Evolutionary conservation across 2,329 filamentous ascomycete genomes (phyloP).

Genomic region (Cryphonectria carpinicola): DNA sequence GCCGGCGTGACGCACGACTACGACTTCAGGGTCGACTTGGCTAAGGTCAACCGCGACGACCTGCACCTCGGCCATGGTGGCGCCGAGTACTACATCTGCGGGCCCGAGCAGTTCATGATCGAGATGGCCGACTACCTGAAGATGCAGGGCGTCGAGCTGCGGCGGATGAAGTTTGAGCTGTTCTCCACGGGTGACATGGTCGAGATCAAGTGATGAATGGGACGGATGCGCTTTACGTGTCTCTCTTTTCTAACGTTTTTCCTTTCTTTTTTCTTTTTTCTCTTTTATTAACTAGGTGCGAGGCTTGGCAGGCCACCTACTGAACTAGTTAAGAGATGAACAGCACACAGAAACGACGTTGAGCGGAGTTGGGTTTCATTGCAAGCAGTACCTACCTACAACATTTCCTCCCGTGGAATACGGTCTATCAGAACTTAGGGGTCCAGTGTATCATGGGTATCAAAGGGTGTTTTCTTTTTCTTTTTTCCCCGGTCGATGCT

Average conservation of each 20-base stretch:
- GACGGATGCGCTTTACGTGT: too few relatives aligned
- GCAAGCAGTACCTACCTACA: neutral
- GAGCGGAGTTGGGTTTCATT: neutral
- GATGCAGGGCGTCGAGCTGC: constrained; percentile 43
- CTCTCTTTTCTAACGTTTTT: neutral
- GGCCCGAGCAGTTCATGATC: constrained; percentile 58
- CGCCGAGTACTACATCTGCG: constrained; percentile 59
- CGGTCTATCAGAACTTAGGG: too few relatives aligned
- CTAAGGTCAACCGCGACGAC: constrained; percentile 47
- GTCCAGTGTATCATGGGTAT: neutral
- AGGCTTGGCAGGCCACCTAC: neutral
- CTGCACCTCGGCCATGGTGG: constrained; percentile 49
- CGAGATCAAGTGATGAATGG: constrained; percentile 13
- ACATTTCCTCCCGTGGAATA: too few relatives aligned
- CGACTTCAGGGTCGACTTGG: constrained; percentile 51
- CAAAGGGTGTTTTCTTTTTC: neutral
- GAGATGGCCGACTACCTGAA: constrained; percentile 52
- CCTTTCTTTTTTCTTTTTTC: neutral
- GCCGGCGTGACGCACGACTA: constrained; percentile 50
- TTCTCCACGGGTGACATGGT: constrained; percentile 51
- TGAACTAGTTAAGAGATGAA: neutral
- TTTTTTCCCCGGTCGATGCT: neutral
- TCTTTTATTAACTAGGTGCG: neutral
- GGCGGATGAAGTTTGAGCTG: constrained; percentile 50
- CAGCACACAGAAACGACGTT: neutral